Conservation (phyloP, 116 monocot genomes). For the Cymodocea nodosa region DNA sequence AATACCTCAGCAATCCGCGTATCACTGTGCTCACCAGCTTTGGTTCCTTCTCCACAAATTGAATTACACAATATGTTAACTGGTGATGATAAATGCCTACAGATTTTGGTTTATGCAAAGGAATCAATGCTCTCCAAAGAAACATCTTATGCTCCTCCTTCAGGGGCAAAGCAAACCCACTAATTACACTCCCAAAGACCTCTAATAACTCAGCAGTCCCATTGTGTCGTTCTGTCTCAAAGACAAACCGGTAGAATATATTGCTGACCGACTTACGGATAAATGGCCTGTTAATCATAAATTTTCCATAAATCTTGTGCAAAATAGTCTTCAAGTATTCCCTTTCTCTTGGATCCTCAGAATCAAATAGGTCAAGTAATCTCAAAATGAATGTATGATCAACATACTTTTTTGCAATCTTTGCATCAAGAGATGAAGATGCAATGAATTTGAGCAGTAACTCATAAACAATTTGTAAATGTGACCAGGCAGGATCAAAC, state of each 20-base stretch:
- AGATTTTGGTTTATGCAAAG: slow-evolving; percentile 18
- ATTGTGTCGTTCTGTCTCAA: slow-evolving; percentile 22
- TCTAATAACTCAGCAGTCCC: slow-evolving; percentile 18
- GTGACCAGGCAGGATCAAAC: slow-evolving; percentile 24
- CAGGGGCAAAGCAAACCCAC: slow-evolving; percentile 24
- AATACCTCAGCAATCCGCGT: slow-evolving; percentile 17
- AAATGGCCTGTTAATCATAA: slow-evolving; percentile 23
- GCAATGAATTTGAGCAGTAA: slow-evolving; percentile 15
- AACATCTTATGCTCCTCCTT: slow-evolving; percentile 29
- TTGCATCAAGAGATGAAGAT: slow-evolving; percentile 12
- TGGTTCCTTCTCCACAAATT: slow-evolving; percentile 24
- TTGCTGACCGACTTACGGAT: slow-evolving; percentile 21
- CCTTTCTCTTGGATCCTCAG: slow-evolving; percentile 30
- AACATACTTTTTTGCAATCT: slow-evolving; percentile 17
- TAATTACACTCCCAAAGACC: slow-evolving; percentile 23
- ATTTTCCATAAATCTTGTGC: slow-evolving; percentile 21
- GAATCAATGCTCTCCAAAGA: slow-evolving; percentile 15
- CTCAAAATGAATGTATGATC: slow-evolving; percentile 18
- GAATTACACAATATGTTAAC: slow-evolving; percentile 15
- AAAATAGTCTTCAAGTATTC: slow-evolving; percentile 20
- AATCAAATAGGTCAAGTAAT: slow-evolving; percentile 21
- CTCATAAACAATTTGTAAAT: slow-evolving; percentile 22
- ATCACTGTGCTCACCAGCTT: slow-evolving; percentile 14
- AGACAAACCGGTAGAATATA: slow-evolving; percentile 20
- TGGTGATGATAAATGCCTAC: slow-evolving; percentile 15